Conservation (phyloP, 2,329 filamentous ascomycete species). For the Fusarium continuum region DNA sequence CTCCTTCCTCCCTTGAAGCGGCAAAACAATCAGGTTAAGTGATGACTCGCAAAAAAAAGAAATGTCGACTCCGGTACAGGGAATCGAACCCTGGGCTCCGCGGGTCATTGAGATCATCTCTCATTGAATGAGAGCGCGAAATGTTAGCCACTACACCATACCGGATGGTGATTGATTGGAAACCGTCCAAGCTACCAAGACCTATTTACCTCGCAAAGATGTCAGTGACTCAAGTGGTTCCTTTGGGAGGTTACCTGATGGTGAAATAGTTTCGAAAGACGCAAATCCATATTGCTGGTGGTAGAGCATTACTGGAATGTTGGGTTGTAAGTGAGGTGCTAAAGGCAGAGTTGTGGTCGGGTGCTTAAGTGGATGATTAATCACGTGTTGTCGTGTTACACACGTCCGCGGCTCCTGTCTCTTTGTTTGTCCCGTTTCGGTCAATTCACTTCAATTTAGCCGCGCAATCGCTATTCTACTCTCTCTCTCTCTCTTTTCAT, state of each 20-base stretch:
- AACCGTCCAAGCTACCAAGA: no score
- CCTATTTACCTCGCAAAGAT: no score
- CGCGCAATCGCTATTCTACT: slow-evolving; percentile 1
- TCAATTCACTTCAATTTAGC: slow-evolving; percentile 32
- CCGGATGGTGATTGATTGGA: background rate
- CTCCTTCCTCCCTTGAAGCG: no score
- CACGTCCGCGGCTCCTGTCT: slow-evolving; percentile 4
- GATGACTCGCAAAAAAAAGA: no score
- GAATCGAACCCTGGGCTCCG: no score
- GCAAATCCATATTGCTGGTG: no score
- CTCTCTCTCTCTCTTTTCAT: slow-evolving; percentile 3
- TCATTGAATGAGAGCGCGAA: background rate
- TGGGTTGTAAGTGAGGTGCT: background rate
- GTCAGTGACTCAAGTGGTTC: no score
- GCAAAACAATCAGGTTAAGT: no score
- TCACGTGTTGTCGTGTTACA: slow-evolving; percentile 29
- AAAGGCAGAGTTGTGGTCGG: background rate
- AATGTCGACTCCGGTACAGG: no score
- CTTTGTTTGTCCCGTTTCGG: slow-evolving; percentile 12
- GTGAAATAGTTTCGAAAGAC: no score
- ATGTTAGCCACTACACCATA: background rate
- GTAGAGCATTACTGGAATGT: background rate
- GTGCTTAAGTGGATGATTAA: background rate
- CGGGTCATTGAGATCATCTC: no score
- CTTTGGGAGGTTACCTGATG: no score